Evolutionary conservation across 2,329 filamentous ascomycete genomes (phyloP).

Genomic region (Cladosporium sp.): DNA sequence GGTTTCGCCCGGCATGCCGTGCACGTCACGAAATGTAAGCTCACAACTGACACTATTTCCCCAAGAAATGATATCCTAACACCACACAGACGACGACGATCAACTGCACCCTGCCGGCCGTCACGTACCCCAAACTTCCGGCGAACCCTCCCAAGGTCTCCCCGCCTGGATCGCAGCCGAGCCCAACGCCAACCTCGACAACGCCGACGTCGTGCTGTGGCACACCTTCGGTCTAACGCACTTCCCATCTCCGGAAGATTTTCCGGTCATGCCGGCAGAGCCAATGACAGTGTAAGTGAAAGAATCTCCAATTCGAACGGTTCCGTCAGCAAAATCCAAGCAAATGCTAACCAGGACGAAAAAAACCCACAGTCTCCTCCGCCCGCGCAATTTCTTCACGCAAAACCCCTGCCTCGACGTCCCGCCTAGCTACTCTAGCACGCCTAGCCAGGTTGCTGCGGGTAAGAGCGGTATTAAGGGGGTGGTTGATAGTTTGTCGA

Average conservation of each 20-base stretch:
- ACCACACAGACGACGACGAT: constrained; percentile 61
- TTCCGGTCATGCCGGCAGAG: constrained; percentile 84
- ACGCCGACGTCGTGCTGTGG: constrained; percentile 86
- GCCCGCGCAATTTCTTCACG: constrained; percentile 77
- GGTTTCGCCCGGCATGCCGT: constrained; percentile 83
- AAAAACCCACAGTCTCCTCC: constrained; percentile 46
- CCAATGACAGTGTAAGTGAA: constrained; percentile 37
- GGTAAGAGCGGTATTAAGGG: constrained; percentile 34
- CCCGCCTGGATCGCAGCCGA: constrained; percentile 71
- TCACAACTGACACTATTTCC: constrained; percentile 1
- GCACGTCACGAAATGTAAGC: constrained; percentile 81
- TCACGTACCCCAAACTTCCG: constrained; percentile 82
- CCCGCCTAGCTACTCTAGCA: constrained; percentile 67
- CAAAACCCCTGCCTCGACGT: constrained; percentile 77
- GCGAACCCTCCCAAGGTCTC: constrained; percentile 68
- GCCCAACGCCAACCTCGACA: constrained; percentile 63
- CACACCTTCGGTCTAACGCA: constrained; percentile 90
- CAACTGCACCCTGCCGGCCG: constrained; percentile 81
- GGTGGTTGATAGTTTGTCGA: constrained; percentile 48
- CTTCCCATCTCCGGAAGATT: constrained; percentile 85
- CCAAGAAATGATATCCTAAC: neutral
- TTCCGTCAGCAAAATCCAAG: neutral
- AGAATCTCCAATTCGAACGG: too few relatives aligned
- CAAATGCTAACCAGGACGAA: neutral
- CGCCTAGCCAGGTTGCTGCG: constrained; percentile 60